phyloP scores from a whole-genome alignment of 495 filamentous ascomycete species.

The Penicillium psychrofluorescens region DNA sequence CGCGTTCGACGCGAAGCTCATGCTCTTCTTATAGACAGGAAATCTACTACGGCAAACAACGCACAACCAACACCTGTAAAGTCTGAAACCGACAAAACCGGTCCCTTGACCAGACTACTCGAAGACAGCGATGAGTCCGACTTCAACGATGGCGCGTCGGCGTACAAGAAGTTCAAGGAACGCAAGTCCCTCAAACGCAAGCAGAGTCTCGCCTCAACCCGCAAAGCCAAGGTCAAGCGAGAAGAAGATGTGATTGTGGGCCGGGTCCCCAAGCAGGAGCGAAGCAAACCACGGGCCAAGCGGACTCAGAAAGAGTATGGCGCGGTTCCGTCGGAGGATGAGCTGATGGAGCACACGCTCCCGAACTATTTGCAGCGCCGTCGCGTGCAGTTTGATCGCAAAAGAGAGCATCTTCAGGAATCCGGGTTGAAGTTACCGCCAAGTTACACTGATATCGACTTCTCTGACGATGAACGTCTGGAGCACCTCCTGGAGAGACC shows the following conservation, averaged over 20 bases:
- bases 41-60: neutral
- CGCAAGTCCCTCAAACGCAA: slow-evolving; percentile 51
- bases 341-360: slow-evolving; percentile 50
- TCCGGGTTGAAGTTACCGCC: slow-evolving; percentile 74
- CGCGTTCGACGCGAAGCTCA: slow-evolving; percentile 11
- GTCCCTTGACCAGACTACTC: slow-evolving; percentile 8
- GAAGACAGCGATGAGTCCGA: slow-evolving; percentile 31
- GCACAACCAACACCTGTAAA: slow-evolving; percentile 1
- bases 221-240: slow-evolving; percentile 34
- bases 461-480: slow-evolving; percentile 75
- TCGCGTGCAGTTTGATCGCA: slow-evolving; percentile 43
- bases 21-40: slow-evolving; percentile 1
- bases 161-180: slow-evolving; percentile 53
- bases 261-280: slow-evolving; percentile 13
- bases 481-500: slow-evolving; percentile 60
- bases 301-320: slow-evolving; percentile 26
- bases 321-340: slow-evolving; percentile 43
- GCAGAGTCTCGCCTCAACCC: slow-evolving; percentile 38
- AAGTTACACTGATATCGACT: slow-evolving; percentile 70
- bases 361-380: slow-evolving; percentile 53
- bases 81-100: neutral
- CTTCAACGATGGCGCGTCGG: slow-evolving; percentile 42
- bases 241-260: slow-evolving; percentile 24
- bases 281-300: slow-evolving; percentile 9
- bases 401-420: slow-evolving; percentile 50